A percentile compares a stretch with the other conserved stretches of the same genome.
Evolutionary conservation across 257 asterid genomes (phyloP).

Genomic region (Thymus quinquecostatus): DNA sequence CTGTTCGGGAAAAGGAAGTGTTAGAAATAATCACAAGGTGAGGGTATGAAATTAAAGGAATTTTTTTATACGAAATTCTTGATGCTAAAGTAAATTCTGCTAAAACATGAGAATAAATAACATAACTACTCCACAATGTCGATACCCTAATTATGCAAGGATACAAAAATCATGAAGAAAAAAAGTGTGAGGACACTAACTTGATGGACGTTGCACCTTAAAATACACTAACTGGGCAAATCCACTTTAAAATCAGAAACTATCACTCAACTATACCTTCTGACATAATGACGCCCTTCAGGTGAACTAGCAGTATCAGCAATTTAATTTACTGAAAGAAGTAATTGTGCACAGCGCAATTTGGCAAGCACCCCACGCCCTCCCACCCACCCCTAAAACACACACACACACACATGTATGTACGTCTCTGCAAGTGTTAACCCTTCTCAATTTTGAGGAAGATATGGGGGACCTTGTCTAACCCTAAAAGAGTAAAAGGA

Average conservation of each 20-base stretch:
- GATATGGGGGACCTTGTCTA: background rate
- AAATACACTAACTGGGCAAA: background rate
- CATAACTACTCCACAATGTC: background rate
- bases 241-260: background rate
- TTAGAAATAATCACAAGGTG: constrained; percentile 12
- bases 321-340: constrained; percentile 1
- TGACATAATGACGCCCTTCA: background rate
- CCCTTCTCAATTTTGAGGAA: background rate
- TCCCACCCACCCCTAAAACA: too few species aligned
- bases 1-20: constrained; percentile 47
- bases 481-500: background rate
- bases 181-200: too few species aligned
- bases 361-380: background rate
- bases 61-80: background rate
- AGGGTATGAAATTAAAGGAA: constrained; percentile 7
- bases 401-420: too few species aligned
- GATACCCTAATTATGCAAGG: background rate
- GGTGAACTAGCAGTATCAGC: background rate
- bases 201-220: background rate
- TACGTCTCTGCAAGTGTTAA: too few species aligned
- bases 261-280: background rate
- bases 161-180: constrained; percentile 23
- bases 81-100: background rate
- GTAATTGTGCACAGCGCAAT: background rate
- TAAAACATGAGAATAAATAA: background rate